These are phyloP conservation scores for Castanopsis chinensis DNA, from an alignment of 306 rosid species.

Conservation along the genomic window DNA sequence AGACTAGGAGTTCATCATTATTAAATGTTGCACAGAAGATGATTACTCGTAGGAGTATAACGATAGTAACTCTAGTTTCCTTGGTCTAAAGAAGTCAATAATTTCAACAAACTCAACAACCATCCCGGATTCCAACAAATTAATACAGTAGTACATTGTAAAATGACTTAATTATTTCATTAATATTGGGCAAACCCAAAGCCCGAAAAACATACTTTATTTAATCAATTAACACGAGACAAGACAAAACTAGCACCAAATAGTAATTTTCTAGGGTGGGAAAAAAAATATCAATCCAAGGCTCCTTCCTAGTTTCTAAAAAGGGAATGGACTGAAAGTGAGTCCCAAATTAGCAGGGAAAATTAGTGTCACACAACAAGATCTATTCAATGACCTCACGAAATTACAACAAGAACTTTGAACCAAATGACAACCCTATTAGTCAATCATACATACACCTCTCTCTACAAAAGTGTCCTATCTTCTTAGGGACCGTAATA, in stretches of 20 bases:
- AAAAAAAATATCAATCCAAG: neutral
- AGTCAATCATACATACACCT: slow-evolving; percentile 50
- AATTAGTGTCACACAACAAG: slow-evolving; percentile 23
- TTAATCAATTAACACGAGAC: neutral
- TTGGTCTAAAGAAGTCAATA: no score
- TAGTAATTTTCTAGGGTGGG: no score
- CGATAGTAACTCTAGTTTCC: no score
- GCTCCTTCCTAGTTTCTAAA: neutral
- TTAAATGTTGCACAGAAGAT: no score
- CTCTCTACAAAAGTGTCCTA: slow-evolving; percentile 42
- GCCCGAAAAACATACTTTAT: neutral
- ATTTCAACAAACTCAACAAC: no score
- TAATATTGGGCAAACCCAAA: neutral
- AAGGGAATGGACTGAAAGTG: neutral
- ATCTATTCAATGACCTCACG: slow-evolving; percentile 23
- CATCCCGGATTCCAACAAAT: no score
- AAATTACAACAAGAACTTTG: slow-evolving; percentile 13
- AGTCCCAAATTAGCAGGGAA: slow-evolving; percentile 10
- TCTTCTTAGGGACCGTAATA: slow-evolving; percentile 41
- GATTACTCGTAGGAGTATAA: no score
- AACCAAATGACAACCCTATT: slow-evolving; percentile 14
- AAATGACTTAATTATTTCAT: neutral
- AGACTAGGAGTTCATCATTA: no score
- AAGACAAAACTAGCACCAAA: no score
- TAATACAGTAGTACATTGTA: no score